Conservation (phyloP, 1,284 basidiomycete genomes). For the Trametes sp. region DNA sequence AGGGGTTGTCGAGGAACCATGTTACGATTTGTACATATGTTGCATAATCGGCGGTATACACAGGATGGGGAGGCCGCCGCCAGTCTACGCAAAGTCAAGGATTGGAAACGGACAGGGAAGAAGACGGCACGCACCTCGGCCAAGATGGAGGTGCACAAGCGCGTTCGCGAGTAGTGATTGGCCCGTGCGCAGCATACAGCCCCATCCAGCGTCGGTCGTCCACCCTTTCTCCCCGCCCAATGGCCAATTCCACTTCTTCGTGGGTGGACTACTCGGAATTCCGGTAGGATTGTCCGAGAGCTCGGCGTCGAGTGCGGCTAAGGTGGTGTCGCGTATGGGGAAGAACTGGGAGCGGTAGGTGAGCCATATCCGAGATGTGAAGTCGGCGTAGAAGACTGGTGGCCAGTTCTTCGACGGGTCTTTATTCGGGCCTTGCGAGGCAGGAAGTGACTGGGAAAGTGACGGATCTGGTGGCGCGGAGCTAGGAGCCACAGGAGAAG, state of each 20-base stretch:
- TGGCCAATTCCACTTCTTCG: slow-evolving; percentile 57
- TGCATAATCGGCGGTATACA: slow-evolving; percentile 66
- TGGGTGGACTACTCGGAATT: slow-evolving; percentile 45
- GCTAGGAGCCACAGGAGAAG: slow-evolving; percentile 43
- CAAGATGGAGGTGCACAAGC: slow-evolving; percentile 83
- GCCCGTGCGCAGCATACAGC: slow-evolving; percentile 96
- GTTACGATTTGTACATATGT: slow-evolving; percentile 90
- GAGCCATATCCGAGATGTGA: slow-evolving; percentile 87
- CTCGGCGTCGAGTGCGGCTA: slow-evolving; percentile 57
- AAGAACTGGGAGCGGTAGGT: slow-evolving; percentile 93
- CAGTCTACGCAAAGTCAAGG: slow-evolving; percentile 65
- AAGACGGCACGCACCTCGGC: slow-evolving; percentile 69
- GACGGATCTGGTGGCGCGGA: slow-evolving; percentile 41
- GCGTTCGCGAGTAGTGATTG: slow-evolving; percentile 94
- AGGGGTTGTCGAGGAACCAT: slow-evolving; percentile 95
- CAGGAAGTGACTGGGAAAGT: slow-evolving; percentile 46
- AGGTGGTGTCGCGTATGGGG: slow-evolving; percentile 77
- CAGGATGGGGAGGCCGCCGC: slow-evolving; percentile 72
- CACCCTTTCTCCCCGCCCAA: slow-evolving; percentile 76
- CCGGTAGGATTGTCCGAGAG: slow-evolving; percentile 35
- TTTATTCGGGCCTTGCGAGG: slow-evolving; percentile 44
- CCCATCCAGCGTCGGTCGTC: slow-evolving; percentile 97
- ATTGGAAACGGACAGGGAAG: slow-evolving; percentile 10
- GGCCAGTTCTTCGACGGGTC: slow-evolving; percentile 72
- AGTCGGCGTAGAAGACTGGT: slow-evolving; percentile 88